These are phyloP conservation scores for Bothriochloa decipiens DNA, from an alignment of 176 grass and related monocot species.

Conservation along the genomic window DNA sequence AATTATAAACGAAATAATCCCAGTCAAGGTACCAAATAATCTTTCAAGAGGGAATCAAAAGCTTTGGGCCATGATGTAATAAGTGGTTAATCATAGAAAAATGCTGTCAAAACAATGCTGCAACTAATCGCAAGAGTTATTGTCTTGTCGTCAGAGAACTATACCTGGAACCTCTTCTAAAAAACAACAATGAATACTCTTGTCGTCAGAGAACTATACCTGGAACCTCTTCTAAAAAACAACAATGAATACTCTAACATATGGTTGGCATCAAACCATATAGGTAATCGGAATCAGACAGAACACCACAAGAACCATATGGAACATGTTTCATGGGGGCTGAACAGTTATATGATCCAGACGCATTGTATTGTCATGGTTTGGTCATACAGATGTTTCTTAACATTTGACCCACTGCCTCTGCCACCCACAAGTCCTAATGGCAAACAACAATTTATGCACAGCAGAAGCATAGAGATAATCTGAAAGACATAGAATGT, in stretches of 20 bases:
- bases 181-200: background rate
- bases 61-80: constrained; percentile 33
- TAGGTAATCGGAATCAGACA: background rate
- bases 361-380: background rate
- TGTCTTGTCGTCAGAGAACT: background rate
- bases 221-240: too few species aligned
- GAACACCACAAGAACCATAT: constrained; percentile 13
- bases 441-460: background rate
- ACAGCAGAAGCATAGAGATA: background rate
- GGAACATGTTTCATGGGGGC: background rate
- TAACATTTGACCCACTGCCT: background rate
- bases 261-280: background rate
- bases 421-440: background rate
- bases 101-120: background rate
- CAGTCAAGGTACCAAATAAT: too few species aligned
- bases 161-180: background rate
- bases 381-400: background rate
- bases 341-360: background rate
- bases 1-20: too few species aligned
- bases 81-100: background rate
- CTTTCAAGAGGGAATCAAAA: too few species aligned
- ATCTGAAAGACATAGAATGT: background rate
- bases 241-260: too few species aligned
- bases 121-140: background rate
- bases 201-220: too few species aligned